Percentiles rank a stretch among this genome's conserved stretches.
Evolutionary conservation across 768 basidiomycete genomes (phyloP).

Genomic region (Serendipita vermifera): DNA sequence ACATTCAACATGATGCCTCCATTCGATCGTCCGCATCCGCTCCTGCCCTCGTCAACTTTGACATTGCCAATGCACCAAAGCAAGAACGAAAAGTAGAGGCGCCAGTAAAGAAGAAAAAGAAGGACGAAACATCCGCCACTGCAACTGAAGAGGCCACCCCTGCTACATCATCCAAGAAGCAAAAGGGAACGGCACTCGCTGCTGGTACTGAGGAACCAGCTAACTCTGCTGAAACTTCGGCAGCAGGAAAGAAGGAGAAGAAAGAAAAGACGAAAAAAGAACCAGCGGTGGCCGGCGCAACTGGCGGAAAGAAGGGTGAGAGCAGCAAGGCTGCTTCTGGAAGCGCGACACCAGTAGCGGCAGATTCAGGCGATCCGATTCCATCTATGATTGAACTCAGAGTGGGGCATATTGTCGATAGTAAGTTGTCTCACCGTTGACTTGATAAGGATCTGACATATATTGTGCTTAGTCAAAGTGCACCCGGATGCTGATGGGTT

Average conservation of each 20-base stretch:
- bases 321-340: constrained; percentile 19
- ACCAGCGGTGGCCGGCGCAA: constrained; percentile 29
- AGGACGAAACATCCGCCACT: constrained; percentile 32
- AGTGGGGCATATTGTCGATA: constrained; percentile 83
- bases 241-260: constrained; percentile 22
- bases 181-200: constrained; percentile 9
- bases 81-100: constrained; percentile 58
- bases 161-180: constrained; percentile 10
- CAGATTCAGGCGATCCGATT: constrained; percentile 66
- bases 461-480: constrained; percentile 52
- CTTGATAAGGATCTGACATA: background rate
- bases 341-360: constrained; percentile 27
- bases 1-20: constrained; percentile 62
- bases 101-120: constrained; percentile 61
- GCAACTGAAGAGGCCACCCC: constrained; percentile 20
- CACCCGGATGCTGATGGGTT: constrained; percentile 96
- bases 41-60: constrained; percentile 46
- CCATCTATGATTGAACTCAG: constrained; percentile 97
- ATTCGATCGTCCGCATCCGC: constrained; percentile 46
- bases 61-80: constrained; percentile 63
- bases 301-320: constrained; percentile 22
- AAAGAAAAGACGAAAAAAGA: constrained; percentile 34
- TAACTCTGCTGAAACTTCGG: background rate
- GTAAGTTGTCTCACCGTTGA: constrained; percentile 32
- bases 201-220: constrained; percentile 10